These are phyloP conservation scores for Fusarium pilosicola DNA, from an alignment of 2,329 filamentous ascomycete genomes.

Conservation along the genomic window DNA sequence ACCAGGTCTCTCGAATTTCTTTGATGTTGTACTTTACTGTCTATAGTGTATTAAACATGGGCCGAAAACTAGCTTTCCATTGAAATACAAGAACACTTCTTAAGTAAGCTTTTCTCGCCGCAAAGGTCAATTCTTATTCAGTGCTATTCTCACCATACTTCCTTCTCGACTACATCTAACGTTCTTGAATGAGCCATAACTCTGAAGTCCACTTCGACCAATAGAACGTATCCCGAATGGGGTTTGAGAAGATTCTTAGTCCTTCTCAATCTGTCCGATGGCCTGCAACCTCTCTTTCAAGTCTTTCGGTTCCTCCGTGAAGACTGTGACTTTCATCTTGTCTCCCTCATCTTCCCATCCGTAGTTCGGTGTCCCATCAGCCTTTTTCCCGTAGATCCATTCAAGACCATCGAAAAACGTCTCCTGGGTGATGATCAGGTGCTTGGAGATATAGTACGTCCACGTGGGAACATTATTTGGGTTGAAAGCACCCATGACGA, in stretches of 20 bases:
- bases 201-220: fast-evolving
- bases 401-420: neutral
- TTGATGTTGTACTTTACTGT: too few species aligned
- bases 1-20: neutral
- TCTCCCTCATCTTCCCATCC: neutral
- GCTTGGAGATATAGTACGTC: neutral
- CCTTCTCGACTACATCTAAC: too few species aligned
- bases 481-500: neutral
- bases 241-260: too few species aligned
- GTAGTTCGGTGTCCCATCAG: neutral
- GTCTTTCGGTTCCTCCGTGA: neutral
- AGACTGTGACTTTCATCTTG: neutral
- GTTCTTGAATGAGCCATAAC: neutral
- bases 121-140: too few species aligned
- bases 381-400: neutral
- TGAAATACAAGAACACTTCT: neutral
- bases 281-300: neutral
- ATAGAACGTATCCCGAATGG: neutral
- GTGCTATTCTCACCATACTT: too few species aligned
- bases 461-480: neutral
- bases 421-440: neutral
- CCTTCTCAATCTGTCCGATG: neutral
- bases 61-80: neutral
- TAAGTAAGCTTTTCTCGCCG: neutral
- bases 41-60: too few species aligned